These are phyloP conservation scores for Dactylella cylindrospora DNA, from an alignment of 2,329 filamentous ascomycete genomes.

Conservation along the genomic window DNA sequence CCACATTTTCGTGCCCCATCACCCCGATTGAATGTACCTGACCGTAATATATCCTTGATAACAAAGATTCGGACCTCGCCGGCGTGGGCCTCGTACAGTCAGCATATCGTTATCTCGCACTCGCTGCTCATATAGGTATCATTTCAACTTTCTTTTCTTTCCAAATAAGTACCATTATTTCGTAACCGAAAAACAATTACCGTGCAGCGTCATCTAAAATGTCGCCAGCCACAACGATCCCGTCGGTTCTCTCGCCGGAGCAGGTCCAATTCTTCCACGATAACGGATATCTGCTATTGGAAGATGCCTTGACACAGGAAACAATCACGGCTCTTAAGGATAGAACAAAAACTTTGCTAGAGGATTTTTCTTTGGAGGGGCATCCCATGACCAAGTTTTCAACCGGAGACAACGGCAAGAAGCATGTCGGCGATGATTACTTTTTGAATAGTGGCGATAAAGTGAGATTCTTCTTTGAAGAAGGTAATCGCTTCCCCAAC, in stretches of 20 bases:
- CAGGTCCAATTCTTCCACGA: conserved; percentile 73
- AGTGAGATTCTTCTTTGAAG: conserved; percentile 95
- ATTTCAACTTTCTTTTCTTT: too few species aligned
- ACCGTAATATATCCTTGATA: too few species aligned
- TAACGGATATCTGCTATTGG: conserved; percentile 89
- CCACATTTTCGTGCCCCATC: too few species aligned
- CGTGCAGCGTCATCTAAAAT: conserved; percentile 1
- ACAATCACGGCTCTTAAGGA: conserved; percentile 69
- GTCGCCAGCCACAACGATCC: conserved; percentile 18
- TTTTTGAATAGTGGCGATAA: conserved; percentile 89
- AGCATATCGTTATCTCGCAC: too few species aligned
- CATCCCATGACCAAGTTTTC: conserved; percentile 95
- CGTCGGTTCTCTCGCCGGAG: conserved; percentile 65
- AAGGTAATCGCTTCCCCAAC: conserved; percentile 55
- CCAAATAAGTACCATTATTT: too few species aligned
- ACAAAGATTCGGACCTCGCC: too few species aligned
- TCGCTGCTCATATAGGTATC: too few species aligned
- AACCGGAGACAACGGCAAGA: conserved; percentile 67
- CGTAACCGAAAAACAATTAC: too few species aligned
- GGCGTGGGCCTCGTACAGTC: too few species aligned
- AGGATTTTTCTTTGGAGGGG: conserved; percentile 71
- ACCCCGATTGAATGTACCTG: too few species aligned
- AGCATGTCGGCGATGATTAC: conserved; percentile 89
- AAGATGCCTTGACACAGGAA: conserved; percentile 67
- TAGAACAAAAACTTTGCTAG: conserved; percentile 74